phyloP scores from a whole-genome alignment of 208 protist genomes.

The Trypanosoma melophagium region DNA sequence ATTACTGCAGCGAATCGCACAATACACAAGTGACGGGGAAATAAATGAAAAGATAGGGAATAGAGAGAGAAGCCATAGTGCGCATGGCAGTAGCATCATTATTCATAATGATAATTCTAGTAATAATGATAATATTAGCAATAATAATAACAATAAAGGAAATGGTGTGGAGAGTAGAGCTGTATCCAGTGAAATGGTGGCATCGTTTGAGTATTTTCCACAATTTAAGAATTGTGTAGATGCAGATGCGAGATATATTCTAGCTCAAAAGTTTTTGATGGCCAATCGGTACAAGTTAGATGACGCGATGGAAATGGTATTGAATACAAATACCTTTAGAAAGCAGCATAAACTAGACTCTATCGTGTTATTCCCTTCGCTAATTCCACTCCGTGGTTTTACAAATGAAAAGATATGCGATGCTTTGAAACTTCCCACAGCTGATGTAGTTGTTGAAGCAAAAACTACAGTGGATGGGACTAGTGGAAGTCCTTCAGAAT shows the following conservation, averaged over 20 bases:
- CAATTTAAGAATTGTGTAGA: slow-evolving; percentile 34
- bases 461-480: not conserved
- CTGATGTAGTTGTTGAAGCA: not conserved
- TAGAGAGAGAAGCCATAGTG: too few relatives aligned
- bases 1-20: too few relatives aligned
- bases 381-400: slow-evolving; percentile 62
- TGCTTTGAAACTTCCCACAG: slow-evolving; percentile 32
- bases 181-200: not conserved
- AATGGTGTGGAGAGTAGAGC: not conserved
- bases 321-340: slow-evolving; percentile 37
- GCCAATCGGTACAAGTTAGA: slow-evolving; percentile 33
- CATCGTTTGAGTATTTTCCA: slow-evolving; percentile 1
- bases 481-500: not conserved
- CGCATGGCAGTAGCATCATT: too few relatives aligned
- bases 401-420: slow-evolving; percentile 45
- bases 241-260: slow-evolving; percentile 29
- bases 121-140: not conserved
- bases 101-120: not conserved
- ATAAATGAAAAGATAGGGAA: too few relatives aligned
- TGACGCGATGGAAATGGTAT: slow-evolving; percentile 34
- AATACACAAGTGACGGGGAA: too few relatives aligned
- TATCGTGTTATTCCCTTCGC: slow-evolving; percentile 51
- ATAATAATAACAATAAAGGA: not conserved
- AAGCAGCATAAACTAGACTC: slow-evolving; percentile 49
- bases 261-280: slow-evolving; percentile 47